Evolutionary conservation across 2,329 filamentous ascomycete genomes (phyloP).

Genomic region (Sclerotinia trifoliorum): DNA sequence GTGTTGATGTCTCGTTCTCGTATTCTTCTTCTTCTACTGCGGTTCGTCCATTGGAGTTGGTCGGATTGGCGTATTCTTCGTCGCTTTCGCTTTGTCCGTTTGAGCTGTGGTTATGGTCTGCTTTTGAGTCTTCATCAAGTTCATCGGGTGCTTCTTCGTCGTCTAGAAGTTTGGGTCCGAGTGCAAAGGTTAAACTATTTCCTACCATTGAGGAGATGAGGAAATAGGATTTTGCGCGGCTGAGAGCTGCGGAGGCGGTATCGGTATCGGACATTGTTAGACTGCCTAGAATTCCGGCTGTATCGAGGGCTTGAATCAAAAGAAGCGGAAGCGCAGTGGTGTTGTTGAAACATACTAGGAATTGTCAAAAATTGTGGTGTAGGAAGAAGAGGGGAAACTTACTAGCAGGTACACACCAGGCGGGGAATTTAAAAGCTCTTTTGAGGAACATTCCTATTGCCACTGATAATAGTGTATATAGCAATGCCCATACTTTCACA

Average conservation of each 20-base stretch:
- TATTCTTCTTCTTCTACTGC: conserved; percentile 33
- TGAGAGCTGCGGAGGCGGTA: conserved; percentile 50
- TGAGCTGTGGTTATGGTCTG: background rate
- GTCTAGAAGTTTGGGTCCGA: conserved; percentile 59
- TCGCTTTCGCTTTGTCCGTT: conserved; percentile 26
- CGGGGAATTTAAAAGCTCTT: conserved; percentile 44
- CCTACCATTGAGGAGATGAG: conserved; percentile 58
- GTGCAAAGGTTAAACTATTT: conserved; percentile 62
- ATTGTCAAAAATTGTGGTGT: too few relatives aligned
- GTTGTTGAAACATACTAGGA: conserved; percentile 44
- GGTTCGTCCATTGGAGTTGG: conserved; percentile 33
- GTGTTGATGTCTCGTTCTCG: conserved; percentile 29
- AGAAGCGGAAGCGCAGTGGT: conserved; percentile 49
- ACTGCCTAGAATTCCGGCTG: conserved; percentile 52
- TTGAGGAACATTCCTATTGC: conserved; percentile 44
- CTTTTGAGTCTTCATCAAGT: conserved; percentile 32
- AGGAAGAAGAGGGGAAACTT: conserved; percentile 35
- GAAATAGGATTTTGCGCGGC: conserved; percentile 64
- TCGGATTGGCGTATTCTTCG: conserved; percentile 34
- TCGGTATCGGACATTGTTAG: conserved; percentile 45
- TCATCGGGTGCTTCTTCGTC: conserved; percentile 42
- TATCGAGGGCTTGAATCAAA: conserved; percentile 43
- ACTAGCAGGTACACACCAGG: conserved; percentile 47
- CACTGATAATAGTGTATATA: conserved; percentile 45
- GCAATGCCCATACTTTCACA: conserved; percentile 43